Percentiles rank a stretch among this genome's conserved stretches.
Evolutionary conservation across 2,329 filamentous ascomycete genomes (phyloP).

Genomic region (Ceratocystis ficicola): DNA sequence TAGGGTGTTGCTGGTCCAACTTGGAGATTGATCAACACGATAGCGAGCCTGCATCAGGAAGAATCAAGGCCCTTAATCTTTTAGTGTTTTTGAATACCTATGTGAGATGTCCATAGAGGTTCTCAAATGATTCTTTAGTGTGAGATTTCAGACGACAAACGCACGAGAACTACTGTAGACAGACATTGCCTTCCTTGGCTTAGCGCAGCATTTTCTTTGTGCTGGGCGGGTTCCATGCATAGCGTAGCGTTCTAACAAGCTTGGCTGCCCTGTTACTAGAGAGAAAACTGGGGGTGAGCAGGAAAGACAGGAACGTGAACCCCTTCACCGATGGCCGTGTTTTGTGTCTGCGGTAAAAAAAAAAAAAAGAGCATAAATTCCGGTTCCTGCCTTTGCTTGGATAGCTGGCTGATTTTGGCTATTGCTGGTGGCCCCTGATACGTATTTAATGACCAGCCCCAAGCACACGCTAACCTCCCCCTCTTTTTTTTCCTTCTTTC

Average conservation of each 20-base stretch:
- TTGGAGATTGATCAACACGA: not conserved
- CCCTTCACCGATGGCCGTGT: not conserved
- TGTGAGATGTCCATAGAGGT: no score
- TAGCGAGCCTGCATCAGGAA: no score
- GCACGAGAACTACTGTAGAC: not conserved
- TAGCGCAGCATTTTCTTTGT: not conserved
- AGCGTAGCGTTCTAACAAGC: not conserved
- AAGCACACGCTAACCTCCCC: constrained; percentile 6
- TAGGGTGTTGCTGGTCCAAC: not conserved
- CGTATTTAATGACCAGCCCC: constrained; percentile 18
- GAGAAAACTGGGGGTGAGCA: not conserved
- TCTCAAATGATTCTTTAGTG: no score
- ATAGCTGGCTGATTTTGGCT: constrained; percentile 16
- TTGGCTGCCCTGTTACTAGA: not conserved
- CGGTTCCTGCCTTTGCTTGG: not conserved
- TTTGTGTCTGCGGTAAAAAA: not conserved
- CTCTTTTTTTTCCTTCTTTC: constrained; percentile 15
- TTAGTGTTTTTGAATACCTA: no score
- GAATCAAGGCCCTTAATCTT: no score
- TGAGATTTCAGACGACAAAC: not conserved
- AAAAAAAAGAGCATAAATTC: not conserved
- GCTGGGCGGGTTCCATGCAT: not conserved
- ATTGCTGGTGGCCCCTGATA: constrained; percentile 14
- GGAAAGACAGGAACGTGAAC: not conserved
- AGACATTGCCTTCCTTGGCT: not conserved